Conservation (phyloP, 495 filamentous ascomycete species). For the Penicillium verhagenii region DNA sequence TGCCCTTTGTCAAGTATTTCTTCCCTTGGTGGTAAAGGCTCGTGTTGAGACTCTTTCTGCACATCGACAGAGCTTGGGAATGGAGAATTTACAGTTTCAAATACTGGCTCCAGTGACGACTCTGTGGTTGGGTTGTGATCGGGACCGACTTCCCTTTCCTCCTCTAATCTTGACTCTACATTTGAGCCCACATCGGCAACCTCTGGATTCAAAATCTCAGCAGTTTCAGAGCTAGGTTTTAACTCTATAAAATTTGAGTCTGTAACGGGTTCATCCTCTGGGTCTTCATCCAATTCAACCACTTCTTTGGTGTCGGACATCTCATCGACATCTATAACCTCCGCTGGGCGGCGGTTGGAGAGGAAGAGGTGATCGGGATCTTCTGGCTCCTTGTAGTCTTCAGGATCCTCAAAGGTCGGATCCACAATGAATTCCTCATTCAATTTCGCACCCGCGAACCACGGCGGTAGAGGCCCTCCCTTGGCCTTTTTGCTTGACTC, state of each 20-base stretch:
- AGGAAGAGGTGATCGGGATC: slow-evolving; percentile 36
- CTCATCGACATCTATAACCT: slow-evolving; percentile 48
- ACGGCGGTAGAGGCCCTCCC: slow-evolving; percentile 73
- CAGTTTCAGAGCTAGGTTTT: neutral
- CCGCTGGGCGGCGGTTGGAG: slow-evolving; percentile 38
- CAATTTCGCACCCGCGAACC: slow-evolving; percentile 58
- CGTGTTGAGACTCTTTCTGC: neutral
- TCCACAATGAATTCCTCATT: slow-evolving; percentile 38
- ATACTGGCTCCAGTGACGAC: neutral
- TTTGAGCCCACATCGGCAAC: neutral
- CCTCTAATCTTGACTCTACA: neutral
- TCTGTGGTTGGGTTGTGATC: neutral
- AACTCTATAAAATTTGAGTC: neutral
- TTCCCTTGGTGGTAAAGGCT: neutral
- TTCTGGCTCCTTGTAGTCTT: slow-evolving; percentile 13
- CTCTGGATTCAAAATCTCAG: neutral
- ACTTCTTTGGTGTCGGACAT: slow-evolving; percentile 32
- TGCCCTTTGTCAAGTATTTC: neutral
- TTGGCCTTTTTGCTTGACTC: slow-evolving; percentile 45
- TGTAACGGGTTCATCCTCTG: neutral
- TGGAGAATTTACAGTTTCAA: neutral
- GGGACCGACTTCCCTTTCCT: neutral
- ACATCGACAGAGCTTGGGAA: neutral
- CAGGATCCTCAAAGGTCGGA: slow-evolving; percentile 22
- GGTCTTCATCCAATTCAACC: slow-evolving; percentile 40